Evolutionary conservation across 73 alveolate genomes (phyloP), one percentile per base, ranked within the genome.

Genomic region (Blepharisma stoltei): DNA sequence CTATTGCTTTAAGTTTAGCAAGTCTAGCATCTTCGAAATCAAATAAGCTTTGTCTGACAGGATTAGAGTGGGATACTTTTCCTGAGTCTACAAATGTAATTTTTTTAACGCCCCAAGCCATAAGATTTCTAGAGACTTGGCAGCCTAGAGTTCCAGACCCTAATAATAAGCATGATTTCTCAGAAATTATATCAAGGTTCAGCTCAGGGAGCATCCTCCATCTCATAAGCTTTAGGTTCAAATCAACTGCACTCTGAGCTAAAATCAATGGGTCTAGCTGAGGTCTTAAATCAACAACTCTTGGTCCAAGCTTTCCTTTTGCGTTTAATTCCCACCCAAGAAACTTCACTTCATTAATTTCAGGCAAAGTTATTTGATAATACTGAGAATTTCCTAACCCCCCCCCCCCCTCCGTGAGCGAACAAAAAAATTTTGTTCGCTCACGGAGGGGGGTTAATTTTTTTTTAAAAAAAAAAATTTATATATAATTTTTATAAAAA

Each of bases 81-180:
- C 99, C 99, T 78, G 83, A 79, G 81, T 96, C 99, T 7, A 96
- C 95, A 85, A 96, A 94, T 6, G 99, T 96, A 45, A 96, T 93
- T 65, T 94, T 84, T 78, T 97, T 92, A 67, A 88, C 88, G 7
- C 99, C 99, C 99, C 99, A 96, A 0, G 97, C 97, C 6, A 96
- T 81, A 18, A 96, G 76, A 71, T 94, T 90, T 67, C 99, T 78
- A 41, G 96, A 88, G 5, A 96, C 90, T 81, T 96, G 90, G 80
- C 98, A 96, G 7, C 99, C 99, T 46, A 96, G 86, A 7, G 99
- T 92, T 14, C 99, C 99, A 6, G 99, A 94, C 9, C 99, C 99
- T 20, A 96, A 82, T 73, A 96, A 78, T 37, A 96, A 83, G 77
- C 93, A 85, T 81, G 88, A 93, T 41, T 83, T 82, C 6, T 80